A percentile compares a stretch with the other conserved stretches of the same genome.
Evolutionary conservation across 2,329 filamentous ascomycete genomes (phyloP).

Genomic region (Rhytidhysteron rufulum): DNA sequence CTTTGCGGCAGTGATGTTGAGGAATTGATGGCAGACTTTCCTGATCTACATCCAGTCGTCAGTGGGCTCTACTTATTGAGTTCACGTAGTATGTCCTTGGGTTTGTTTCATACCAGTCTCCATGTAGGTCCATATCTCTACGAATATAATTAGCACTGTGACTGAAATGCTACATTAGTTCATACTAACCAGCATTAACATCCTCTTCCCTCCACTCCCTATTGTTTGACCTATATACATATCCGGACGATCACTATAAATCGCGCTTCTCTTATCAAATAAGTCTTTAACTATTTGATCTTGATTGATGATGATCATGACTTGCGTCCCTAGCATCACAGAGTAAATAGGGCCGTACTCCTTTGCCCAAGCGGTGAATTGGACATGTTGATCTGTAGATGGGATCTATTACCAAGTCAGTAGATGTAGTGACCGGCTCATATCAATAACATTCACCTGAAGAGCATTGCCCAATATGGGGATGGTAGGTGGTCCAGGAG

Average conservation of each 20-base stretch:
- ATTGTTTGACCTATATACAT: conserved; percentile 34
- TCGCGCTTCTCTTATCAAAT: conserved; percentile 44
- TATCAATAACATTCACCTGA: no score
- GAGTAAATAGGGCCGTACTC: conserved; percentile 51
- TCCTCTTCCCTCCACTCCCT: conserved; percentile 4
- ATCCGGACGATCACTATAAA: conserved; percentile 44
- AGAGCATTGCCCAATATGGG: conserved; percentile 41
- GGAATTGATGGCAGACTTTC: conserved; percentile 10
- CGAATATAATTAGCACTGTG: neutral
- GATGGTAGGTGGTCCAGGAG: conserved; percentile 36
- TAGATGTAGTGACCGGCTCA: neutral
- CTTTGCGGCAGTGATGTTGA: conserved; percentile 13
- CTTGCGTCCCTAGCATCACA: conserved; percentile 45
- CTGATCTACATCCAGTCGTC: conserved; percentile 15
- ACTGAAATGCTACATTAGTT: neutral
- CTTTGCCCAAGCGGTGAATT: conserved; percentile 51
- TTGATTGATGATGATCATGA: conserved; percentile 43
- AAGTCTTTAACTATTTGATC: conserved; percentile 46
- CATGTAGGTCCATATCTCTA: neutral
- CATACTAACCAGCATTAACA: conserved; percentile 6
- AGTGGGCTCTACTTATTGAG: conserved; percentile 13
- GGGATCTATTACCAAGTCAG: neutral
- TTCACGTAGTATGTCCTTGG: neutral
- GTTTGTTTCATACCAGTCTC: neutral
- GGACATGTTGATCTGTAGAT: conserved; percentile 39